Conservation (phyloP, 2,329 filamentous ascomycete species). For the Tolypocladium tropicale region DNA sequence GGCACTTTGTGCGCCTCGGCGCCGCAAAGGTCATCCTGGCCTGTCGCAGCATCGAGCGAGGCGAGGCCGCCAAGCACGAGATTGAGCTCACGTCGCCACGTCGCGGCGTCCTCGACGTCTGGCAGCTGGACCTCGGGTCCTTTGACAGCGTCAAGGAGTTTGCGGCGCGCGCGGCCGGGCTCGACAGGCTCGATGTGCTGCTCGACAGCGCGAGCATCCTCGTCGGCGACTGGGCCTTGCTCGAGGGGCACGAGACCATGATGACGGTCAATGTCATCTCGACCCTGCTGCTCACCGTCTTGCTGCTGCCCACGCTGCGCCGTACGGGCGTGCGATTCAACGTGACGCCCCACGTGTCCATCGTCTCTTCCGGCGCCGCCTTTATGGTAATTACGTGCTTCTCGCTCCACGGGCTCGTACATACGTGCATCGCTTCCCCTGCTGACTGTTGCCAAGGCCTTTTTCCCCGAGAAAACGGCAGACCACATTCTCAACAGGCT, state of each 20-base stretch:
- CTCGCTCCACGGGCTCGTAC: neutral
- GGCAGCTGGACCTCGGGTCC: constrained; percentile 30
- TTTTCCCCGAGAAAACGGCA: constrained; percentile 20
- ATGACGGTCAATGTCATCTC: constrained; percentile 37
- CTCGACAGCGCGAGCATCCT: constrained; percentile 28
- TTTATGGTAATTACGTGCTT: constrained; percentile 8
- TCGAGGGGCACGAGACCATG: constrained; percentile 30
- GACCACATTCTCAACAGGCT: constrained; percentile 22
- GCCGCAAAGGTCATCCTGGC: constrained; percentile 32
- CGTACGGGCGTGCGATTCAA: constrained; percentile 22
- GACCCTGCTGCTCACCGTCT: constrained; percentile 32
- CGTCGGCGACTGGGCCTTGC: constrained; percentile 7
- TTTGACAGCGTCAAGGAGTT: constrained; percentile 27
- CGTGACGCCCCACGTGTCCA: constrained; percentile 21
- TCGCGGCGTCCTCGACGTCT: constrained; percentile 26
- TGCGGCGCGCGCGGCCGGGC: constrained; percentile 12
- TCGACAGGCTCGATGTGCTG: constrained; percentile 31
- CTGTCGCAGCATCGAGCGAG: constrained; percentile 27
- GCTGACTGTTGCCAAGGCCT: constrained; percentile 11
- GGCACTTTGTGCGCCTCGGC: constrained; percentile 27
- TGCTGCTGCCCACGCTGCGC: constrained; percentile 31
- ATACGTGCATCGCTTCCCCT: neutral
- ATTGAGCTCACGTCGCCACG: constrained; percentile 19
- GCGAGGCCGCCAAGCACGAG: constrained; percentile 25
- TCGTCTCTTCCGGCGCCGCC: constrained; percentile 27